Evolutionary conservation across 2,329 filamentous ascomycete species (phyloP), one percentile per base, ranked within the genome.

Genomic region (Aureobasidium vineae): DNA sequence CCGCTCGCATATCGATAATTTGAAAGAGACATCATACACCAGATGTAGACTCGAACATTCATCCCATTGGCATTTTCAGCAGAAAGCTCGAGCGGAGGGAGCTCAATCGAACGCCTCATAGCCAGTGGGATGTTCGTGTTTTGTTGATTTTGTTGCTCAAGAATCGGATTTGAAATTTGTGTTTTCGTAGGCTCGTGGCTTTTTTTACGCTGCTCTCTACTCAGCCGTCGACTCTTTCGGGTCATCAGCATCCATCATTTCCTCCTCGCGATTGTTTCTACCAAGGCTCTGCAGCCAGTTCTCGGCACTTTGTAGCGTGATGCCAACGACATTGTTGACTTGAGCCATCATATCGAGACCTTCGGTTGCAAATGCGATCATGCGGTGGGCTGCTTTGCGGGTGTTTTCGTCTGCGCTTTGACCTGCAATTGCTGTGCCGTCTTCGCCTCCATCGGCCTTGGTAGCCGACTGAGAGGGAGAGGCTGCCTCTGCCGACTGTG

Each of bases 301-400:
- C 77, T 98, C 94, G 0, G 95, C 95, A 72, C 90, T 95, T 65
- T 90, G 85, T 63, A 98, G 90, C 0, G 95, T 98, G 63, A 92
- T 90, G 71, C 96, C 91, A 10, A 98, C 84, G 1, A 97, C 91
- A 5, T 88, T 87, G 47, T 88, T 95, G 59, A 99, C 92, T 76
- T 97, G 92, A 0, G 87, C 85, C 84, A 98, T 92, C 89, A 98
- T 97, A 71, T 97, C 92, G 16, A 98, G 82, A 0, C 93, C 92
- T 75, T 98, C 94, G 73, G 90, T 90, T 7, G 94, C 94, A 61
- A 98, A 86, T 1, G 95, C 87, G 15, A 98, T 80, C 66, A 96
- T 92, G 47, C 90, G 85, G 71, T 92, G 89, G 0, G 91, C 92
- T 61, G 80, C 81, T 10, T 82, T 77, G 13, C 82, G 82, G 21